A percentile compares a stretch with the other conserved stretches of the same genome.
Conservation (phyloP, 2,329 filamentous ascomycete genomes). For the Alternaria ventricosa region DNA sequence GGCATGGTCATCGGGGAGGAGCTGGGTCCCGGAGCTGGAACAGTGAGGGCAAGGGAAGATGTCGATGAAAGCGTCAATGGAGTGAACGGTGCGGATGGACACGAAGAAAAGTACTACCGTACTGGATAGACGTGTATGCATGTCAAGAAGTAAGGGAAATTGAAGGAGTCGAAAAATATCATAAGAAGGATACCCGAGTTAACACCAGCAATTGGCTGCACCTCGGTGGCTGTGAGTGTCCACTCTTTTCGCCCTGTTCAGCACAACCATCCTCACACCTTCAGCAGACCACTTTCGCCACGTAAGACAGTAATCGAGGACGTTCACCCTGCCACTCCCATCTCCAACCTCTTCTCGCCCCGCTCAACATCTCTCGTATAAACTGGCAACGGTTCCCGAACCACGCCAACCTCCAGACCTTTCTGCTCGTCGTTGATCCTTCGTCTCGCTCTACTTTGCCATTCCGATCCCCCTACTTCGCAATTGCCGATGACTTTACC, state of each 20-base stretch:
- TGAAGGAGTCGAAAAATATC: neutral
- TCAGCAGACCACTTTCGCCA: neutral
- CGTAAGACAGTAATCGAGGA: neutral
- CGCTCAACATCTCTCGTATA: neutral
- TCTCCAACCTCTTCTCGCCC: neutral
- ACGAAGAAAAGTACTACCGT: slow-evolving; percentile 47
- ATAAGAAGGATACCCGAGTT: slow-evolving; percentile 5
- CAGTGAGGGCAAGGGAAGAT: slow-evolving; percentile 43
- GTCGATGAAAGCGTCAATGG: slow-evolving; percentile 36
- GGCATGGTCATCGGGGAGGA: slow-evolving; percentile 37
- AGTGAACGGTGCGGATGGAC: slow-evolving; percentile 27
- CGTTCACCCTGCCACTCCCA: neutral
- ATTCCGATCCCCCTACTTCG: neutral
- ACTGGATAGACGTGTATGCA: slow-evolving; percentile 30
- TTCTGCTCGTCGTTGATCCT: neutral
- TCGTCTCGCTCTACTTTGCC: neutral
- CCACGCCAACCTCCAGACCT: neutral
- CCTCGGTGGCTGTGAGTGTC: neutral
- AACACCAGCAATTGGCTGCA: neutral
- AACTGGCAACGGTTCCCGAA: neutral
- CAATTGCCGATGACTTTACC: neutral
- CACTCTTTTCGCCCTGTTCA: neutral
- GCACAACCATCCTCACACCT: neutral
- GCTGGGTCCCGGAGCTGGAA: slow-evolving; percentile 48
- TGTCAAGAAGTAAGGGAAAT: neutral